Evolutionary conservation across 1,284 basidiomycete genomes (phyloP).

Genomic region (Ustilago crameri): DNA sequence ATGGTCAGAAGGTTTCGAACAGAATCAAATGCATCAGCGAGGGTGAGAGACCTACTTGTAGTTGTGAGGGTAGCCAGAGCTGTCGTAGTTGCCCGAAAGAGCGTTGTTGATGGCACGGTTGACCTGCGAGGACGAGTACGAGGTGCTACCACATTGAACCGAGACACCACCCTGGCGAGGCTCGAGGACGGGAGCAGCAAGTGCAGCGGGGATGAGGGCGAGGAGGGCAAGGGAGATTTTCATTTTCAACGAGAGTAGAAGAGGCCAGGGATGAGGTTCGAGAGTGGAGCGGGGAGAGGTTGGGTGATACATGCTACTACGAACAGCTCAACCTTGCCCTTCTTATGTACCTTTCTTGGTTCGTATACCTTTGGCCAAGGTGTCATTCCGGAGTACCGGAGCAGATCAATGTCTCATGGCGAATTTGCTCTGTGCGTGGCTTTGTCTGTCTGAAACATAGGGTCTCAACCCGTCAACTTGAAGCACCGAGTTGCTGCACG

Average conservation of each 20-base stretch:
- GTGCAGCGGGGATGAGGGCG: conserved; percentile 34
- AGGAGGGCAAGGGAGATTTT: conserved; percentile 45
- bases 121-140: conserved; percentile 41
- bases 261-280: conserved; percentile 1
- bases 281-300: background rate
- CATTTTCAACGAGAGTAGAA: conserved; percentile 31
- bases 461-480: no score
- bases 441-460: no score
- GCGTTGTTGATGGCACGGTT: conserved; percentile 50
- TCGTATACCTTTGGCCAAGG: background rate
- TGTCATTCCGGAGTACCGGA: background rate
- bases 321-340: background rate
- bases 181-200: conserved; percentile 48
- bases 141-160: conserved; percentile 44
- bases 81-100: conserved; percentile 22
- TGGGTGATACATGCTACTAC: background rate
- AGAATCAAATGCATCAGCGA: no score
- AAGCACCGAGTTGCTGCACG: no score
- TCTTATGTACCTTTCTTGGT: conserved; percentile 10
- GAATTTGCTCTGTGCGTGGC: background rate
- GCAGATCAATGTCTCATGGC: background rate
- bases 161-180: conserved; percentile 43
- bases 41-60: conserved; percentile 29
- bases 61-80: conserved; percentile 46
- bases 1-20: no score